Base-by-base conservation (phyloP, 495 filamentous ascomycete species). In the Aspergillus asperescens region DNA sequence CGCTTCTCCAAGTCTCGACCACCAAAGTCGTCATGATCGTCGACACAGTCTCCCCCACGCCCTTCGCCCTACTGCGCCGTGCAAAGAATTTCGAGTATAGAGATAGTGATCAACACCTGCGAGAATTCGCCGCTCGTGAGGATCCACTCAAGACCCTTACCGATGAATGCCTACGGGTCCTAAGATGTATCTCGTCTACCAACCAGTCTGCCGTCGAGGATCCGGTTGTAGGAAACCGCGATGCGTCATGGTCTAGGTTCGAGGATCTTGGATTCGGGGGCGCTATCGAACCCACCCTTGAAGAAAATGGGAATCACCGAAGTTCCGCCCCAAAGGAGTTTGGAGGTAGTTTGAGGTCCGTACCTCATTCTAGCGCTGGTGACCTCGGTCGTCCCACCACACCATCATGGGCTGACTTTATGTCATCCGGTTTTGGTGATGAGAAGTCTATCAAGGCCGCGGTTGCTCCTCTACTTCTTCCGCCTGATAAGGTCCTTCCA, bases 1-100 rank as follows among this genome's bases (percentile, higher is more conserved):
- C 79, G 1, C 77, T 94, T 18, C 76, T 96, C 54, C 88, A 93
- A 60, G 83, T 85, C 6, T 74, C 82, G 0, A 94, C 90, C 3
- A 84, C 90, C 45, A 89, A 88, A 62, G 91, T 98, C 5, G 86
- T 92, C 34, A 95, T 98, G 88, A 92, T 96, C 55, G 93, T 98
- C 25, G 89, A 96, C 55, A 86, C 85, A 5, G 92, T 98, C 19
- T 97, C 93, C 1, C 90, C 93, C 0, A 96, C 92, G 0, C 93
- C 93, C 6, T 96, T 97, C 68, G 78, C 93, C 32, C 77, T 97
- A 24, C 73, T 98, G 35, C 88, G 92, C 48, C 82, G 93, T 54
- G 91, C 94, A 16, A 96, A 89, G 61, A 84, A 96, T 64, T 96
- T 96, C 63, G 87, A 95, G 66, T 98, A 95, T 66, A 81, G 91